phyloP scores from a whole-genome alignment of 148 eudicot species.

The Selenicereus undatus region DNA sequence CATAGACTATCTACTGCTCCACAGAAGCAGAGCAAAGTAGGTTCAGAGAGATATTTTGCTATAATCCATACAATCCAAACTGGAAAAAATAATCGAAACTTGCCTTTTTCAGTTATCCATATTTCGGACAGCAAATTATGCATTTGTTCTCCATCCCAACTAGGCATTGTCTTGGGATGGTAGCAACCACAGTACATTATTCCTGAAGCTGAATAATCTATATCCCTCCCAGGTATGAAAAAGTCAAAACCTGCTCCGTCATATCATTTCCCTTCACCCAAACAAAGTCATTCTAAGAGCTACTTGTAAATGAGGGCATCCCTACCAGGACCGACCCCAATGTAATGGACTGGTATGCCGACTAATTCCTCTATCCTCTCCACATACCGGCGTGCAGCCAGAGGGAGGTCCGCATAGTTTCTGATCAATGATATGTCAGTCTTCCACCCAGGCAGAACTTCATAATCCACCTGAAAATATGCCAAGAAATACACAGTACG shows the following conservation, averaged over 20 bases:
- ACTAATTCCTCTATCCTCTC: constrained; percentile 88
- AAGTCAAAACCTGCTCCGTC: background rate
- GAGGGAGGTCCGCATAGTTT: constrained; percentile 71
- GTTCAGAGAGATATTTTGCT: too few relatives aligned
- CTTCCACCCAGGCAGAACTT: constrained; percentile 86
- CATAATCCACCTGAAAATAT: constrained; percentile 71
- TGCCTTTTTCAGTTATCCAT: too few relatives aligned
- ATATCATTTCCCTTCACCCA: background rate
- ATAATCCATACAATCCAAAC: too few relatives aligned
- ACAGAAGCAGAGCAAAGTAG: too few relatives aligned
- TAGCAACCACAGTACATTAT: constrained; percentile 1
- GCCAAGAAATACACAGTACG: background rate
- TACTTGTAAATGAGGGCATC: constrained; percentile 90
- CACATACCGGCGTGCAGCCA: constrained; percentile 63
- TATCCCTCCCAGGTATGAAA: background rate
- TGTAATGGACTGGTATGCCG: constrained; percentile 80
- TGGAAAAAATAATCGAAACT: too few relatives aligned
- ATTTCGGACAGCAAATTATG: background rate
- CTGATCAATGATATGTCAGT: constrained; percentile 71
- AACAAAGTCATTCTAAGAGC: background rate
- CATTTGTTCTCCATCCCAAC: constrained; percentile 7
- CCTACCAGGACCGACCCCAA: constrained; percentile 90
- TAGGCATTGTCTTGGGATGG: background rate
- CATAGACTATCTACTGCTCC: too few relatives aligned
- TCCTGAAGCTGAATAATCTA: background rate